Evolutionary conservation across 257 asterid genomes (phyloP), one percentile per base, ranked within the genome.

Genomic region (Ballota nigra): DNA sequence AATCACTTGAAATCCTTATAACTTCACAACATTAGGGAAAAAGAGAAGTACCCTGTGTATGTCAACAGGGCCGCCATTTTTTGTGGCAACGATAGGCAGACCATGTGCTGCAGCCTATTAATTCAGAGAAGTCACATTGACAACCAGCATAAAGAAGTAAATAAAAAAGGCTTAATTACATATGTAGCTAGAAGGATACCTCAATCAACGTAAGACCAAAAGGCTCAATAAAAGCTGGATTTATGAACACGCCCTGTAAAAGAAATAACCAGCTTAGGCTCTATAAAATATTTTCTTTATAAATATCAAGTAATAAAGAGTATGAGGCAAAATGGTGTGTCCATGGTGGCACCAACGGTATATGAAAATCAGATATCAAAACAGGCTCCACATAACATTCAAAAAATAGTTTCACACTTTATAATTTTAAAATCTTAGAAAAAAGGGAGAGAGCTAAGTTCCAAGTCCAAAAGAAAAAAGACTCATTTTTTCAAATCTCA

Each of bases 181-280:
- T 59, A 49, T 4, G 34, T 34, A 62, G 28, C 33, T 28, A 71
- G 60, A 71, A 70, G 68, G 65, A 71, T 85, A 92, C 98, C 99
- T 94, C 99, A 75, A 94, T 94, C 75, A 94, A 85, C 16, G 99
- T 91, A 68, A 94, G 97, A 57, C 99, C 99, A 77, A 94, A 94
- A 66, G 99, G 99, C 84, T 94, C 99, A 10, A 94, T 91, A 68
- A 91, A 87, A 79, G 99, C 99, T 77, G 99, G 97, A 79, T 91
- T 94, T 58, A 94, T 91, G 86, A 94, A 94, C 75, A 94, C 99
- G 8, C 99, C 99, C 99, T 94, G 95, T 68, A 68, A 70, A 79
- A 57, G 63, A 75, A 58, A 4, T n/a, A 6, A 59, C 16, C 70
- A 33, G 11, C 40, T 61, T 63, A 63, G 56, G 68, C 49, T 57